Evolutionary conservation across 2,329 filamentous ascomycete species (phyloP).

Genomic region (Venturia carpophila): DNA sequence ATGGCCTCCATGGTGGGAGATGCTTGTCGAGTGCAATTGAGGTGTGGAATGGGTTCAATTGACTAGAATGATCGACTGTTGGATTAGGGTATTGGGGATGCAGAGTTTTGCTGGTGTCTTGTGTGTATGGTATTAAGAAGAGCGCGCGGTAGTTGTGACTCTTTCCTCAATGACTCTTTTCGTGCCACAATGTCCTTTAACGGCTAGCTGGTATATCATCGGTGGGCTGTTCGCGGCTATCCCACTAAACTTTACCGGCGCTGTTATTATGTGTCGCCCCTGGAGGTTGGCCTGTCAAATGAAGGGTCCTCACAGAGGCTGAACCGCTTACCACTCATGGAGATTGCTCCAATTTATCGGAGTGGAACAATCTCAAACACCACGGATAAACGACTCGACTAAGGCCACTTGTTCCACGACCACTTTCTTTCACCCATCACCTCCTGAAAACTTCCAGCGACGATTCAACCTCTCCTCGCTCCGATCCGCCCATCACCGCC

Average conservation of each 20-base stretch:
- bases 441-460: not conserved
- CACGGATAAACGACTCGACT: not conserved
- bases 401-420: not conserved
- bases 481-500: constrained; percentile 1
- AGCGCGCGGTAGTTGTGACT: not conserved
- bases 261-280: too few relatives aligned
- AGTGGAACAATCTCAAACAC: constrained; percentile 3
- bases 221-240: not conserved
- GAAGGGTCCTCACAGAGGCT: not conserved
- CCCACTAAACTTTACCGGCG: not conserved
- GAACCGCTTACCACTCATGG: not conserved
- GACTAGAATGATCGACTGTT: not conserved
- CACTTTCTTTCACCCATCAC: not conserved
- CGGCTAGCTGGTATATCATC: not conserved
- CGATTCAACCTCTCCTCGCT: not conserved
- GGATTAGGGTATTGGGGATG: not conserved
- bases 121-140: not conserved
- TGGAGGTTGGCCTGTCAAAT: not conserved
- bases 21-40: not conserved
- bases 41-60: not conserved
- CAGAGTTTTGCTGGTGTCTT: not conserved
- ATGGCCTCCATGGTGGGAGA: constrained; percentile 27
- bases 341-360: constrained; percentile 6
- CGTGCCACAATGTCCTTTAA: not conserved
- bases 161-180: constrained; percentile 3